Percentiles rank a stretch among this genome's conserved stretches.
These are phyloP conservation scores for Paxillus ammoniavirescens DNA, from an alignment of 768 basidiomycete genomes.

Conservation along the genomic window DNA sequence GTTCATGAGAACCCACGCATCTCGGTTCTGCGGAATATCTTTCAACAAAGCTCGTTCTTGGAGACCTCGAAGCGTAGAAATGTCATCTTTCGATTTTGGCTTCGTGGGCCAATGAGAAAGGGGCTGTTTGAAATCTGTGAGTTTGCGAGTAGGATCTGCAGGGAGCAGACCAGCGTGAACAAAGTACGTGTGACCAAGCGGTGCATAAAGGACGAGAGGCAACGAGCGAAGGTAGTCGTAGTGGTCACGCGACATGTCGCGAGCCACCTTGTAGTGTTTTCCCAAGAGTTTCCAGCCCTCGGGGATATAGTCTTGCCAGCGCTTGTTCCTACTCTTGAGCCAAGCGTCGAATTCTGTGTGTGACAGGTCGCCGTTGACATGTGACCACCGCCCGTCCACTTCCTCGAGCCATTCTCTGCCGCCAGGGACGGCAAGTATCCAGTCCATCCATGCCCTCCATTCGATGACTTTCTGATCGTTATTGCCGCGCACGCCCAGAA, in stretches of 20 bases:
- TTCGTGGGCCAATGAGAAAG: slow-evolving; percentile 59
- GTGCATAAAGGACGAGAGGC: slow-evolving; percentile 73
- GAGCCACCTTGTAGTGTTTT: slow-evolving; percentile 77
- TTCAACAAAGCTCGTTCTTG: slow-evolving; percentile 71
- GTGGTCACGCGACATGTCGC: slow-evolving; percentile 56
- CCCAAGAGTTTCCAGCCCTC: slow-evolving; percentile 71
- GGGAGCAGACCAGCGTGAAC: slow-evolving; percentile 85
- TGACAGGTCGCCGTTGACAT: slow-evolving; percentile 29
- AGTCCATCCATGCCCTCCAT: slow-evolving; percentile 86
- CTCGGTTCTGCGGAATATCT: slow-evolving; percentile 70
- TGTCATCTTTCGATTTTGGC: slow-evolving; percentile 19
- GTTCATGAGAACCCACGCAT: slow-evolving; percentile 67
- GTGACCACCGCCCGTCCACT: slow-evolving; percentile 44
- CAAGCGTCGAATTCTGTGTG: slow-evolving; percentile 33
- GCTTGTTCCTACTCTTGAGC: slow-evolving; percentile 34
- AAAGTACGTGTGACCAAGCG: slow-evolving; percentile 70
- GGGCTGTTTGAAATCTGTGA: slow-evolving; percentile 60
- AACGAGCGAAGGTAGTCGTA: slow-evolving; percentile 74
- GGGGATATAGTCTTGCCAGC: slow-evolving; percentile 56
- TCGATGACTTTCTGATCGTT: slow-evolving; percentile 91
- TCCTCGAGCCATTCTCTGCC: slow-evolving; percentile 54
- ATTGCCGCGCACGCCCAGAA: slow-evolving; percentile 88
- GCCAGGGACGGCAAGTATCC: slow-evolving; percentile 52
- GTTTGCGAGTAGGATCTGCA: slow-evolving; percentile 56
- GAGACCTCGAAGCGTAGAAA: slow-evolving; percentile 41